phyloP scores from a whole-genome alignment of 305 asterid species.

The Plantago lanceolata region DNA sequence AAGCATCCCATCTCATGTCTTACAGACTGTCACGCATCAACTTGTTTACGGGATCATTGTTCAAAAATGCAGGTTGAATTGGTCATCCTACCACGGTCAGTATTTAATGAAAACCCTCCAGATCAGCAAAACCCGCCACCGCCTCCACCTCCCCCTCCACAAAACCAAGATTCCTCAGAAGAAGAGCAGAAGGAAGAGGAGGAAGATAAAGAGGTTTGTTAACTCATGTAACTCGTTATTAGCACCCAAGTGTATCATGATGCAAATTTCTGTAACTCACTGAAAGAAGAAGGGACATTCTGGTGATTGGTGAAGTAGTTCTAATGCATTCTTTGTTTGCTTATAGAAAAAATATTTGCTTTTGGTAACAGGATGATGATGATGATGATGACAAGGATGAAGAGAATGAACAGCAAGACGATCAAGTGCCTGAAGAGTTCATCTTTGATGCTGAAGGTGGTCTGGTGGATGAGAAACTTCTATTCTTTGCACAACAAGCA shows the following conservation, averaged over 20 bases:
- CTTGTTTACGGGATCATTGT: slow-evolving; percentile 1
- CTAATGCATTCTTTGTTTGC: background rate
- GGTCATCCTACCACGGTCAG: slow-evolving; percentile 88
- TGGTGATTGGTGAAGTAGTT: background rate
- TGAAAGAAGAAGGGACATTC: background rate
- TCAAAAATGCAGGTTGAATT: slow-evolving; percentile 68
- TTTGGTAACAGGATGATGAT: slow-evolving; percentile 56
- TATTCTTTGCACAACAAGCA: slow-evolving; percentile 99
- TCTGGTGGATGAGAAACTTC: slow-evolving; percentile 94
- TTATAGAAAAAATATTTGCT: slow-evolving; percentile 16
- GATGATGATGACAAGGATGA: slow-evolving; percentile 66
- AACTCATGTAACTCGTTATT: slow-evolving; percentile 12
- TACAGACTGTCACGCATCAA: slow-evolving; percentile 12
- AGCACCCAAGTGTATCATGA: slow-evolving; percentile 3
- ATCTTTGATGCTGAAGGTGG: slow-evolving; percentile 97
- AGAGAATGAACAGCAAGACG: slow-evolving; percentile 89
- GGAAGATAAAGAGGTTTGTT: slow-evolving; percentile 56
- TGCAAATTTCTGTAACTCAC: slow-evolving; percentile 8
- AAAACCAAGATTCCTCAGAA: slow-evolving; percentile 70
- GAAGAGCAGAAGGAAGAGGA: slow-evolving; percentile 58
- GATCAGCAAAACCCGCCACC: slow-evolving; percentile 84
- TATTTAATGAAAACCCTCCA: slow-evolving; percentile 71
- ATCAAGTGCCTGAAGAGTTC: slow-evolving; percentile 93
- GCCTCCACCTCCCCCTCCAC: slow-evolving; percentile 92
- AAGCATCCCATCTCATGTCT: background rate